Percentiles rank a stretch among this genome's conserved stretches.
These are phyloP conservation scores for Sclerotiophoma versabilis DNA, from an alignment of 2,329 filamentous ascomycete genomes.

Conservation along the genomic window DNA sequence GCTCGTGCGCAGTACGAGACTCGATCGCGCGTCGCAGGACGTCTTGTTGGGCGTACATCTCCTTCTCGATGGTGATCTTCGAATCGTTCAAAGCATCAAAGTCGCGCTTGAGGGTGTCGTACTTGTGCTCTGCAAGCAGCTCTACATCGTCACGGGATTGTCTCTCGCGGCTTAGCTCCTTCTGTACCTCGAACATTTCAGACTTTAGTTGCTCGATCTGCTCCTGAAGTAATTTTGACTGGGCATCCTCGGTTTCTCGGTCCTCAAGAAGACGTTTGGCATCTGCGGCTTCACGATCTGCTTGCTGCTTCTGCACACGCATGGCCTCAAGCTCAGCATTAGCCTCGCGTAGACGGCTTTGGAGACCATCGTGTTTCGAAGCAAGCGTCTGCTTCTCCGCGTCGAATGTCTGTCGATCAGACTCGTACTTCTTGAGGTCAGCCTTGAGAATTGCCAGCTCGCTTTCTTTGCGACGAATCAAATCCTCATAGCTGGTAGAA, in stretches of 20 bases:
- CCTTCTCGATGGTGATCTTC: constrained; percentile 97
- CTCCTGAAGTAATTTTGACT: constrained; percentile 84
- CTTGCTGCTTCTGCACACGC: constrained; percentile 80
- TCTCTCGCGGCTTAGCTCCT: constrained; percentile 86
- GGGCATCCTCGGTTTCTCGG: constrained; percentile 86
- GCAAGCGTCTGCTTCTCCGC: constrained; percentile 76
- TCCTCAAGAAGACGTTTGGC: constrained; percentile 86
- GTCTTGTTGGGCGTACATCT: constrained; percentile 95
- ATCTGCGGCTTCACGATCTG: constrained; percentile 88
- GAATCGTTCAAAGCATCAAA: constrained; percentile 87
- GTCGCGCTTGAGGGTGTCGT: constrained; percentile 80
- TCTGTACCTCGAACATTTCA: constrained; percentile 83
- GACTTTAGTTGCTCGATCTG: constrained; percentile 89
- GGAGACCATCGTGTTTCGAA: constrained; percentile 79
- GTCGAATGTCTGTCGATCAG: constrained; percentile 79
- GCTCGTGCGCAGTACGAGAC: constrained; percentile 78
- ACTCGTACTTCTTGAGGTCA: constrained; percentile 83
- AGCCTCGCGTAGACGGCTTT: constrained; percentile 78
- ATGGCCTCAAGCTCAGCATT: constrained; percentile 89
- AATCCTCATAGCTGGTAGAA: constrained; percentile 92
- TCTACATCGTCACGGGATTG: constrained; percentile 95
- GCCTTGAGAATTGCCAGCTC: constrained; percentile 84
- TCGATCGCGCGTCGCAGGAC: constrained; percentile 85
- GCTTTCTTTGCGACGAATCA: constrained; percentile 92
- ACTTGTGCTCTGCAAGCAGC: constrained; percentile 88